These are phyloP conservation scores for Aspergillus biplanus DNA, from an alignment of 495 filamentous ascomycete species.

Conservation along the genomic window DNA sequence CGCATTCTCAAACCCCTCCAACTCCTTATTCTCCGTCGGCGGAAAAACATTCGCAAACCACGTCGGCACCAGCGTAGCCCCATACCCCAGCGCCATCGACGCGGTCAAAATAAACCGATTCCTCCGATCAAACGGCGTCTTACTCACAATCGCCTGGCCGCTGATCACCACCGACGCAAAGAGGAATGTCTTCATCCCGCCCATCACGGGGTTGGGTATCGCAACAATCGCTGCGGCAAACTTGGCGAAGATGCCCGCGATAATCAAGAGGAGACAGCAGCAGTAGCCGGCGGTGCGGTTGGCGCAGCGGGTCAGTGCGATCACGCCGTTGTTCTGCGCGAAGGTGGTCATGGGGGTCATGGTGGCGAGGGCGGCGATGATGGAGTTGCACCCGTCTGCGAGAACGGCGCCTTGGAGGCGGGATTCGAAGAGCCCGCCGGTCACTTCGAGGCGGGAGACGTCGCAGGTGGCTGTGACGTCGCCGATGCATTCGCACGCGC, in stretches of 20 bases:
- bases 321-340: slow-evolving; percentile 93
- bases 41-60: slow-evolving; percentile 75
- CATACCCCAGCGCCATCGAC: slow-evolving; percentile 73
- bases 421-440: slow-evolving; percentile 79
- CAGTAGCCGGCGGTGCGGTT: slow-evolving; percentile 84
- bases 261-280: slow-evolving; percentile 75
- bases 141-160: slow-evolving; percentile 81
- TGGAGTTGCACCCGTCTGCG: slow-evolving; percentile 74
- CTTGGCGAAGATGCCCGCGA: slow-evolving; percentile 91
- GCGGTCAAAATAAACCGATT: slow-evolving; percentile 89
- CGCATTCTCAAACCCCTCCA: slow-evolving; percentile 81
- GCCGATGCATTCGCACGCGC: slow-evolving; percentile 88
- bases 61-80: slow-evolving; percentile 77
- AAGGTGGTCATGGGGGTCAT: slow-evolving; percentile 82
- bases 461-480: slow-evolving; percentile 64
- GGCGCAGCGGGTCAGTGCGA: slow-evolving; percentile 84
- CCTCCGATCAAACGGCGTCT: slow-evolving; percentile 77
- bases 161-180: slow-evolving; percentile 83
- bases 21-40: slow-evolving; percentile 67
- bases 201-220: slow-evolving; percentile 79
- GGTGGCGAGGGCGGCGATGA: slow-evolving; percentile 79
- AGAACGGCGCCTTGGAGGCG: slow-evolving; percentile 86
- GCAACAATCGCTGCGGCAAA: slow-evolving; percentile 84
- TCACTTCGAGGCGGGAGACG: slow-evolving; percentile 82
- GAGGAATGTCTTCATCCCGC: slow-evolving; percentile 93